Evolutionary conservation across 129 eudicot genomes (phyloP).

Genomic region (Saposhnikovia divaricata): DNA sequence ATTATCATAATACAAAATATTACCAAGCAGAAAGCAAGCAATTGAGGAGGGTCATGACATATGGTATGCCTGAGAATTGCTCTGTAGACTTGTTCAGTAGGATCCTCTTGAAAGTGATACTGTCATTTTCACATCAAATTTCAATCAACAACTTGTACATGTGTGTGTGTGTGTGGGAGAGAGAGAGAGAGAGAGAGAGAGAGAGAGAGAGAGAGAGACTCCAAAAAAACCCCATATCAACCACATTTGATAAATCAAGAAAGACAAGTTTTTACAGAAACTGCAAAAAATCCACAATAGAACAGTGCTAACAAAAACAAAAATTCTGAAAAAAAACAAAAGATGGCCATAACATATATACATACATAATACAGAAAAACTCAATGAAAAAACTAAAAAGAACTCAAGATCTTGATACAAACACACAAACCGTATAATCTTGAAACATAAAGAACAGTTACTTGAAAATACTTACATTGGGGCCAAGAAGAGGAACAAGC

Average conservation of each 20-base stretch:
- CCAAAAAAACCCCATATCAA: background rate
- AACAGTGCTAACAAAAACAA: background rate
- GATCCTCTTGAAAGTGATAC: constrained; percentile 78
- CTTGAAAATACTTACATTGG: constrained; percentile 47
- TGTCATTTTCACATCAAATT: constrained; percentile 13
- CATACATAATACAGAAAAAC: background rate
- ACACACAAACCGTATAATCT: background rate
- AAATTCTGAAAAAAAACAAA: background rate
- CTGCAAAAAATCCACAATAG: background rate
- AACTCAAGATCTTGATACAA: background rate
- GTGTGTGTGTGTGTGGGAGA: background rate
- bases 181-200: background rate
- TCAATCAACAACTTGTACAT: background rate
- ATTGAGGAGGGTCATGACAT: constrained; percentile 90
- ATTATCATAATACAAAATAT: background rate
- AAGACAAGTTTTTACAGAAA: background rate
- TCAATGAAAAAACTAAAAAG: background rate
- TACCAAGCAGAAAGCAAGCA: constrained; percentile 90
- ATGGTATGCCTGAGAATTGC: constrained; percentile 85
- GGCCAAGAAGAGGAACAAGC: constrained; percentile 74
- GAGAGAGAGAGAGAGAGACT: background rate
- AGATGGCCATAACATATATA: background rate
- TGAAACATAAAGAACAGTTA: background rate
- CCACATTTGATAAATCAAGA: background rate
- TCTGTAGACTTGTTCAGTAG: constrained; percentile 56